Percentiles rank a stretch among this genome's conserved stretches.
These are phyloP conservation scores for Colletotrichum brevisporum DNA, from an alignment of 2,329 filamentous ascomycete species.

Conservation along the genomic window DNA sequence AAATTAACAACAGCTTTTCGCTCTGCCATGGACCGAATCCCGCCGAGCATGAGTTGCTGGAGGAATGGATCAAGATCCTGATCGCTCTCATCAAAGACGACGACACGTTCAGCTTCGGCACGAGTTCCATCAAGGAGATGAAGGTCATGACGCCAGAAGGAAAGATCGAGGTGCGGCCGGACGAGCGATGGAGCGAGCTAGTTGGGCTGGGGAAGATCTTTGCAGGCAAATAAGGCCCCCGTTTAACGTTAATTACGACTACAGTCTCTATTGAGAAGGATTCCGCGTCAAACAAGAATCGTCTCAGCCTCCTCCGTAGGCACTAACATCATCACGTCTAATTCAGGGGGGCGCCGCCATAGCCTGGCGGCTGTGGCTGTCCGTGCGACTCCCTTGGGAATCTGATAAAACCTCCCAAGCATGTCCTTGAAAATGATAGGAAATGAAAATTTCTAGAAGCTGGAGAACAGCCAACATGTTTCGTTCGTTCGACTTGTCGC, in stretches of 20 bases:
- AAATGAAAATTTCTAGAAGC: too few relatives aligned
- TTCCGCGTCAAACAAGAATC: too few relatives aligned
- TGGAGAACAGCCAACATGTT: background rate
- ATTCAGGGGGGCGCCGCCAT: too few relatives aligned
- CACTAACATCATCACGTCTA: too few relatives aligned
- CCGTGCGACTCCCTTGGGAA: too few relatives aligned
- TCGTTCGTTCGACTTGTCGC: background rate
- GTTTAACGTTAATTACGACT: background rate
- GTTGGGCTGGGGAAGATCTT: slow-evolving; percentile 47
- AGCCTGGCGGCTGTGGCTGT: too few relatives aligned
- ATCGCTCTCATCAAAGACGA: slow-evolving; percentile 54
- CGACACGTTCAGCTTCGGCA: slow-evolving; percentile 50
- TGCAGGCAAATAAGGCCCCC: slow-evolving; percentile 37
- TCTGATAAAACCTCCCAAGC: too few relatives aligned
- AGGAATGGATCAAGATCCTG: slow-evolving; percentile 54
- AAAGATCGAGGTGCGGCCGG: slow-evolving; percentile 51
- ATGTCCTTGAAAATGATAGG: too few relatives aligned
- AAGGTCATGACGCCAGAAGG: slow-evolving; percentile 52
- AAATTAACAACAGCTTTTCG: slow-evolving; percentile 47
- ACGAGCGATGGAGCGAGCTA: slow-evolving; percentile 53
- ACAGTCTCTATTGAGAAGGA: too few relatives aligned
- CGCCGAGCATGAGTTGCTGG: slow-evolving; percentile 52
- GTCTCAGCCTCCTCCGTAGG: too few relatives aligned
- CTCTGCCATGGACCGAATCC: slow-evolving; percentile 55
- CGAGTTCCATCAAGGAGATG: slow-evolving; percentile 50